phyloP scores from a whole-genome alignment of 805 yeast species.

The Starmerella cellae region DNA sequence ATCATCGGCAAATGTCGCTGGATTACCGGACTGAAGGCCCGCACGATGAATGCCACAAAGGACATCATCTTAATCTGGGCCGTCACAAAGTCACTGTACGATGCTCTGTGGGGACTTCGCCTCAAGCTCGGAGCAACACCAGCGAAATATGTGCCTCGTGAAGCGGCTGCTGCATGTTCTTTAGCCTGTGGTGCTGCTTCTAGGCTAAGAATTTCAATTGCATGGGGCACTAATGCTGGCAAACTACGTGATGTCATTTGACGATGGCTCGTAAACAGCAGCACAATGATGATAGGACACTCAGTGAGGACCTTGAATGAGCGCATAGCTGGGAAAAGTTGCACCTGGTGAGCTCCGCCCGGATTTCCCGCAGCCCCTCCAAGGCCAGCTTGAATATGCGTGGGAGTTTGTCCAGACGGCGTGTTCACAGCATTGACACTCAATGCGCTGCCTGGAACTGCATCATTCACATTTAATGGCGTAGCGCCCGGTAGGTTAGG shows the following conservation, averaged over 20 bases:
- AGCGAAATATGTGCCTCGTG: constrained; percentile 46
- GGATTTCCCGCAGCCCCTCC: not conserved
- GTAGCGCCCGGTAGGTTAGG: not conserved
- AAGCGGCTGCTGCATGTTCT: constrained; percentile 47
- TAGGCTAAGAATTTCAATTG: constrained; percentile 55
- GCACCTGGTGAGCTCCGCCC: not conserved
- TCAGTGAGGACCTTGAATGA: constrained; percentile 90
- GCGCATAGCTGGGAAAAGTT: constrained; percentile 48
- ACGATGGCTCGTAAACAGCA: constrained; percentile 78
- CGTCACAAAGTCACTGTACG: constrained; percentile 75
- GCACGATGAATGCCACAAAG: constrained; percentile 79
- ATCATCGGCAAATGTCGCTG: constrained; percentile 46
- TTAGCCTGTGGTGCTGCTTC: constrained; percentile 72
- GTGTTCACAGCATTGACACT: not conserved
- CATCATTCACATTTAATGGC: not conserved
- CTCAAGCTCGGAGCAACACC: constrained; percentile 62
- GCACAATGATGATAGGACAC: constrained; percentile 93
- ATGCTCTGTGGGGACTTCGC: constrained; percentile 40
- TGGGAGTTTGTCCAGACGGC: not conserved
- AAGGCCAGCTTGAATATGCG: too few species aligned
- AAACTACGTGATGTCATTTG: constrained; percentile 56
- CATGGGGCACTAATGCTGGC: constrained; percentile 66
- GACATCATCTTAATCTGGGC: constrained; percentile 96
- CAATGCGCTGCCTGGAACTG: not conserved
- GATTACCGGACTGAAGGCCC: constrained; percentile 63